Evolutionary conservation across 2,329 filamentous ascomycete genomes (phyloP).

Genomic region (Rhinocladiella mackenziei): DNA sequence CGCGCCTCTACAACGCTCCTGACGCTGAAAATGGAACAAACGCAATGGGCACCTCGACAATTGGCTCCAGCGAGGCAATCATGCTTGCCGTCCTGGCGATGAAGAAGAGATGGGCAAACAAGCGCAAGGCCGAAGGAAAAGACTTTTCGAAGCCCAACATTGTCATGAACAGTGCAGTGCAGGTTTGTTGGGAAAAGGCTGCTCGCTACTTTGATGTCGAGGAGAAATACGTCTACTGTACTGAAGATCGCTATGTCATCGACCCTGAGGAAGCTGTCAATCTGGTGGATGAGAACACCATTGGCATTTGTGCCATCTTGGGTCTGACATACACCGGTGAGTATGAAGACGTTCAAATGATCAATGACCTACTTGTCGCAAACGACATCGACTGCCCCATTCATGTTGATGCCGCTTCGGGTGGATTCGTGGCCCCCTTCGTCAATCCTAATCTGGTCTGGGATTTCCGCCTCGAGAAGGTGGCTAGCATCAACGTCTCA

Average conservation of each 20-base stretch:
- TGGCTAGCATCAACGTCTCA: slow-evolving; percentile 89
- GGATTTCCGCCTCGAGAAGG: slow-evolving; percentile 87
- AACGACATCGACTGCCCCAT: slow-evolving; percentile 75
- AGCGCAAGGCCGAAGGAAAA: slow-evolving; percentile 77
- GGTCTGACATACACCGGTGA: slow-evolving; percentile 94
- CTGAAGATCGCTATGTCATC: slow-evolving; percentile 58
- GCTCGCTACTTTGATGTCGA: slow-evolving; percentile 88
- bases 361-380: slow-evolving; percentile 81
- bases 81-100: slow-evolving; percentile 65
- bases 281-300: slow-evolving; percentile 66
- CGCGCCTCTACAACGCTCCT: slow-evolving; percentile 79
- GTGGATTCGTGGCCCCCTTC: slow-evolving; percentile 91
- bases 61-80: slow-evolving; percentile 75
- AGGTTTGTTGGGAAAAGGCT: slow-evolving; percentile 96
- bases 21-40: slow-evolving; percentile 51
- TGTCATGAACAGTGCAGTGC: slow-evolving; percentile 91
- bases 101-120: slow-evolving; percentile 93
- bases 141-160: slow-evolving; percentile 78
- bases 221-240: slow-evolving; percentile 71
- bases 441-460: slow-evolving; percentile 77
- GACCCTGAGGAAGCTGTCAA: slow-evolving; percentile 60
- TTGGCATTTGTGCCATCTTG: slow-evolving; percentile 87
- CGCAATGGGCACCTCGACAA: slow-evolving; percentile 79
- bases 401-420: slow-evolving; percentile 88
- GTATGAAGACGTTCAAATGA: slow-evolving; percentile 87